These are phyloP conservation scores for Epithemia pelagica DNA, from an alignment of 108 stramenopile species.

Conservation along the genomic window DNA sequence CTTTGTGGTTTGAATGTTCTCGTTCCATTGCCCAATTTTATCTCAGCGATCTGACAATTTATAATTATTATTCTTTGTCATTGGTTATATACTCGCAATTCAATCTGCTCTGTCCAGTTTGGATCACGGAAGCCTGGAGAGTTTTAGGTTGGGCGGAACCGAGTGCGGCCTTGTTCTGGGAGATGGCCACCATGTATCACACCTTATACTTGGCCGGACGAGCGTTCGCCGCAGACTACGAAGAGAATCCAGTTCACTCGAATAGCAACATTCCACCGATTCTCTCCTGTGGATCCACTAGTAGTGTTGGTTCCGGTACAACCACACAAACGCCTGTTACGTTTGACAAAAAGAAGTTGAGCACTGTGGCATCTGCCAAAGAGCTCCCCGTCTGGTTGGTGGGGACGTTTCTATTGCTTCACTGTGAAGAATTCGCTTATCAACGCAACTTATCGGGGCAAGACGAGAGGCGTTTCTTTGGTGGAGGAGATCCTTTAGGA, in stretches of 20 bases:
- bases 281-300: conserved; percentile 71
- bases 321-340: conserved; percentile 20
- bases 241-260: conserved; percentile 8
- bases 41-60: too few relatives aligned
- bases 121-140: conserved; percentile 91
- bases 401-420: conserved; percentile 72
- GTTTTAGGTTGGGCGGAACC: conserved; percentile 85
- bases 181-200: conserved; percentile 93
- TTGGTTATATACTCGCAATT: too few relatives aligned
- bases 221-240: conserved; percentile 31
- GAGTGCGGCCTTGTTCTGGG: conserved; percentile 89
- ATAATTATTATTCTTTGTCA: too few relatives aligned
- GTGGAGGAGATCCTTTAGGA: conserved; percentile 22
- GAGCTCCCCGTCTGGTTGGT: conserved; percentile 84
- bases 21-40: too few relatives aligned
- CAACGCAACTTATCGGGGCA: conserved; percentile 59
- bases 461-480: conserved; percentile 67
- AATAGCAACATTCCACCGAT: conserved; percentile 59
- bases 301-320: conserved; percentile 70
- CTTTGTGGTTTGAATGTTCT: conserved; percentile 28
- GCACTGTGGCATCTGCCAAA: conserved; percentile 57
- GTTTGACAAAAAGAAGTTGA: conserved; percentile 34
- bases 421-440: conserved; percentile 73
- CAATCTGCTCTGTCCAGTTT: too few relatives aligned
- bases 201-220: conserved; percentile 67